Evolutionary conservation across 768 basidiomycete species (phyloP).

Genomic region (Strobilomyces echinocephalus): DNA sequence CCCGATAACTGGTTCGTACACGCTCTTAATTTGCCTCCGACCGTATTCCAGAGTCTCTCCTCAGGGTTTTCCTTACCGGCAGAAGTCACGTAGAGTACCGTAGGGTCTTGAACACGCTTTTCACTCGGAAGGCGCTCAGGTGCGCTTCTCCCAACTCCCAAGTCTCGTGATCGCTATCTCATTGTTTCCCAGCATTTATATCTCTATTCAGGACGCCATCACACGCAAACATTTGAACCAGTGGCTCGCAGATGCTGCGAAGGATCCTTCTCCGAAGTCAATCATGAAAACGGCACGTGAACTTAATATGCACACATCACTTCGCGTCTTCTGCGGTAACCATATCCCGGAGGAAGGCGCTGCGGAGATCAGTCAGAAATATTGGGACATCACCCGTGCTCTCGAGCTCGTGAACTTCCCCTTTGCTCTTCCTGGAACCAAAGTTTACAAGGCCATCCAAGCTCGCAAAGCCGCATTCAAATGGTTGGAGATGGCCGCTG

Average conservation of each 20-base stretch:
- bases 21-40: background rate
- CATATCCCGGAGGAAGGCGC: conserved; percentile 82
- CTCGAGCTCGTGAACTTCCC: conserved; percentile 99
- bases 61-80: conserved; percentile 97
- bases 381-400: conserved; percentile 93
- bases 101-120: conserved; percentile 81
- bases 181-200: conserved; percentile 58
- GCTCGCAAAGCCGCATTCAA: conserved; percentile 81
- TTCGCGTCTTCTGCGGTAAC: conserved; percentile 90
- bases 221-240: conserved; percentile 66
- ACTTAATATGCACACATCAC: conserved; percentile 96
- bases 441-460: conserved; percentile 90
- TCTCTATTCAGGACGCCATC: conserved; percentile 77
- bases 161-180: background rate
- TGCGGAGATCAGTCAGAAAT: conserved; percentile 82
- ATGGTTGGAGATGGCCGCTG: conserved; percentile 76
- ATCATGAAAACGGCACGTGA: conserved; percentile 92
- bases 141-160: conserved; percentile 31
- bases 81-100: conserved; percentile 93
- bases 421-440: conserved; percentile 89
- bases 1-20: conserved; percentile 77
- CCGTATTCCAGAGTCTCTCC: background rate
- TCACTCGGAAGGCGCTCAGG: conserved; percentile 93
- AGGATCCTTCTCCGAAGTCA: conserved; percentile 44
- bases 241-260: conserved; percentile 63